These are phyloP conservation scores for Soucietia sequanensis DNA, from an alignment of 805 yeast genomes.

Conservation along the genomic window DNA sequence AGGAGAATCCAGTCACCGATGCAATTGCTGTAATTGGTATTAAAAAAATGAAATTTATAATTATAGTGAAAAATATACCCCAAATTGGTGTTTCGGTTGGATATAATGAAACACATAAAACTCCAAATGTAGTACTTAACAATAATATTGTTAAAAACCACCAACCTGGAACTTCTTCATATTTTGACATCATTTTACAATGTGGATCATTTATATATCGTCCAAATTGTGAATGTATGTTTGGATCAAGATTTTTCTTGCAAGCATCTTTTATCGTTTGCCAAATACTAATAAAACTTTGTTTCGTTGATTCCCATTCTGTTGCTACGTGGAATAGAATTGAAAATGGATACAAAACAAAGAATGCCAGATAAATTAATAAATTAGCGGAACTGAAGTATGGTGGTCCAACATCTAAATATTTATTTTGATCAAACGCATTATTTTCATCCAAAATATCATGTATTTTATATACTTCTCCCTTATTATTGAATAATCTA, in stretches of 20 bases:
- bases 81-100: conserved; percentile 61
- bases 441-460: conserved; percentile 44
- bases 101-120: conserved; percentile 44
- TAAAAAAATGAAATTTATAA: conserved; percentile 53
- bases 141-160: conserved; percentile 55
- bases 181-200: conserved; percentile 54
- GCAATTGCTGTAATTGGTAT: conserved; percentile 62
- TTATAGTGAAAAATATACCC: conserved; percentile 58
- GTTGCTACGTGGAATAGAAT: conserved; percentile 47
- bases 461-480: conserved; percentile 45
- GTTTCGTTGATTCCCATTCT: conserved; percentile 44
- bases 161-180: conserved; percentile 74
- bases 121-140: conserved; percentile 42
- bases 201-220: conserved; percentile 48
- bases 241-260: conserved; percentile 7
- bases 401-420: conserved; percentile 61
- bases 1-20: conserved; percentile 58
- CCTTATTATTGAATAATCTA: conserved; percentile 51
- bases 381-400: conserved; percentile 63
- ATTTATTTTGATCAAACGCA: conserved; percentile 45
- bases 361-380: conserved; percentile 56
- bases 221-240: conserved; percentile 16
- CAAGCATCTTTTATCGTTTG: conserved; percentile 28
- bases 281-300: conserved; percentile 35
- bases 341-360: conserved; percentile 56